phyloP scores from a whole-genome alignment of 2,329 filamentous ascomycete species.

The Cordyceps militaris region DNA sequence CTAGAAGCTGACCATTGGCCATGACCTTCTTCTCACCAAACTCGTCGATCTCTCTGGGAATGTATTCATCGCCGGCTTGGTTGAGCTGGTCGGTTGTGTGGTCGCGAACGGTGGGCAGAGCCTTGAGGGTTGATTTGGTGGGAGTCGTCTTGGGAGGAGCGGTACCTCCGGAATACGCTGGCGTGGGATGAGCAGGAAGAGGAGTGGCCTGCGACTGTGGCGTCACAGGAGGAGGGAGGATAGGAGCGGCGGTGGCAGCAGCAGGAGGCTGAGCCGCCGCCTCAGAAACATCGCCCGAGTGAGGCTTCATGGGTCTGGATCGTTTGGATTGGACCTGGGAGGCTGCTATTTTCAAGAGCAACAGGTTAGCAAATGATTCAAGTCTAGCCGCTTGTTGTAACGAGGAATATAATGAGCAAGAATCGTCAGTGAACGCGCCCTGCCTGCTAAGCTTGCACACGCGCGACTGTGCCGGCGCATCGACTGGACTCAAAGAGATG shows the following conservation, averaged over 20 bases:
- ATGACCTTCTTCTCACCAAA: constrained; percentile 92
- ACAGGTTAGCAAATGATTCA: constrained; percentile 19
- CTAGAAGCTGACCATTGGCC: constrained; percentile 70
- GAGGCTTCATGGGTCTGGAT: constrained; percentile 46
- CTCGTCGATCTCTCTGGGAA: constrained; percentile 88
- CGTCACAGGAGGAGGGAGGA: constrained; percentile 45
- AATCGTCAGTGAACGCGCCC: neutral
- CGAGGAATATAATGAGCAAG: neutral
- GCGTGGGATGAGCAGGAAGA: constrained; percentile 36
- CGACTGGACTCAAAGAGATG: neutral
- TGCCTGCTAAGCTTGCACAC: neutral
- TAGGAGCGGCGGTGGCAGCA: constrained; percentile 29
- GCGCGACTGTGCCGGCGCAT: neutral
- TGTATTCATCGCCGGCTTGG: constrained; percentile 83
- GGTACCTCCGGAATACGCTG: constrained; percentile 28
- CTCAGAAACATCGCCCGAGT: constrained; percentile 47
- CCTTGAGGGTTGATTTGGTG: constrained; percentile 81
- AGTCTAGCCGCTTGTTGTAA: neutral
- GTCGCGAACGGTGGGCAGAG: constrained; percentile 88
- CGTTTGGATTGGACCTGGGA: constrained; percentile 34
- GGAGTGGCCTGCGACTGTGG: constrained; percentile 44
- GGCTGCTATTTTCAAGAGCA: constrained; percentile 31
- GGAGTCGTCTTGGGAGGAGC: constrained; percentile 73
- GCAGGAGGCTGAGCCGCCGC: constrained; percentile 45
- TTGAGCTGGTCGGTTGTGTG: constrained; percentile 95